Evolutionary conservation across 164 flowering plant genomes (phyloP), one percentile per base, ranked within the genome.

Genomic region (Berberis vulgaris): DNA sequence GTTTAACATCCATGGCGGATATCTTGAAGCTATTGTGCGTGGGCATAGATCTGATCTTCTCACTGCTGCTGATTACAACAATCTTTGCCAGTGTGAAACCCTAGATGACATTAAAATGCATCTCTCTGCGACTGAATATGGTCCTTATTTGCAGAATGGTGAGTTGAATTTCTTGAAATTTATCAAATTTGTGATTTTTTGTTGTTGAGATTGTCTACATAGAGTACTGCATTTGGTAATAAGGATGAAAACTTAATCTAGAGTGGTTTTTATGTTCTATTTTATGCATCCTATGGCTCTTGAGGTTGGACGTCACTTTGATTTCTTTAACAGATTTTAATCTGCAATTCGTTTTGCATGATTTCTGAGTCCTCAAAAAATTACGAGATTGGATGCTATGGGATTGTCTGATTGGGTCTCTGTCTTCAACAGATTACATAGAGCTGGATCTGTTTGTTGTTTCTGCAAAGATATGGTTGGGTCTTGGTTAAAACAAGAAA

Each of bases 101-200:
- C 86, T 94, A 0, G 99, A 94, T 56, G 97, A 94, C 74, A 85
- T 94, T 82, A 94, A 94, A 86, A 86, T 93, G 96, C 97, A 88
- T 72, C 94, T 88, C 60, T 85, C 97, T 45, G 98, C 96, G 61
- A 93, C 98, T 54, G 96, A 92, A 66, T 92, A 92, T 64, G 98
- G 95, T 4, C 83, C 95, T 10, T 89, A 91, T 66, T 89, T 91
- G 62, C 98, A 89, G 57, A 91, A 91, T 57, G 98, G 97, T 88
- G 55, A 61, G 82, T 71, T 59, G 13, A 52, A 52, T 52, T 52
- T 26, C 26, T 26, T 26, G 26, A 26, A 26, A 26, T 26, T 26
- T 26, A 26, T 26, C 26, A 26, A 26, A 26, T 26, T 52, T 11
- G 11, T 3, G 11, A 7, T 52, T 52, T 52, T 10, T 52, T 7